Evolutionary conservation across 306 rosid species (phyloP).

Genomic region (Glycyrrhiza uralensis): DNA sequence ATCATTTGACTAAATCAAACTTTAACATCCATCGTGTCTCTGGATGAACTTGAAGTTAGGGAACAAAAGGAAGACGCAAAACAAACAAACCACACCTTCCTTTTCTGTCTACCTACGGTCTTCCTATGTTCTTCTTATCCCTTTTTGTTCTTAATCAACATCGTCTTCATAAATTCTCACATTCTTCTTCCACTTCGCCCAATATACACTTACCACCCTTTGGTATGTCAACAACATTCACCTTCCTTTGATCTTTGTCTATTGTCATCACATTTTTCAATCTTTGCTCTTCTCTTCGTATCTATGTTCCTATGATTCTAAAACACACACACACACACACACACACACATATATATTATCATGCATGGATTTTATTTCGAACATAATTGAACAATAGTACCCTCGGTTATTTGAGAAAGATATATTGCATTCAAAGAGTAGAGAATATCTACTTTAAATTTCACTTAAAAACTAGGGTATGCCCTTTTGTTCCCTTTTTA

Average conservation of each 20-base stretch:
- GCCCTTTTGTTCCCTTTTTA: background rate
- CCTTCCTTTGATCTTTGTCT: background rate
- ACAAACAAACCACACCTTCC: constrained; percentile 15
- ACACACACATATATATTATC: too few species aligned
- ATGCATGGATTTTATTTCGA: background rate
- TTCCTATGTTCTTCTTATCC: background rate
- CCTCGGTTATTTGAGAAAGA: background rate
- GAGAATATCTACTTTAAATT: background rate
- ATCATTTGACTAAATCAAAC: constrained; percentile 48
- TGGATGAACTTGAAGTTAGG: constrained; percentile 39
- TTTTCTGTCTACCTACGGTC: constrained; percentile 14
- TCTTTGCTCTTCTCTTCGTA: background rate
- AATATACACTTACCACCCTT: background rate
- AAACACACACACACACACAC: too few species aligned
- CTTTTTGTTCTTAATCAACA: background rate
- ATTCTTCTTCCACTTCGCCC: constrained; percentile 4
- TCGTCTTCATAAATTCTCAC: background rate
- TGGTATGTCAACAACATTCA: constrained; percentile 23
- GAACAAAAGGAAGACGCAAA: background rate
- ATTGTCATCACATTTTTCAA: background rate
- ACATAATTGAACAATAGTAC: background rate
- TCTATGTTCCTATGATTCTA: background rate
- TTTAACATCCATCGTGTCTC: constrained; percentile 12
- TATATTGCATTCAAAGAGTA: constrained; percentile 11
- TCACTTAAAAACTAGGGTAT: constrained; percentile 4